Percentiles rank a stretch among this genome's conserved stretches.
phyloP scores from a whole-genome alignment of 2,329 filamentous ascomycete species.

The Cytospora chrysosperma region DNA sequence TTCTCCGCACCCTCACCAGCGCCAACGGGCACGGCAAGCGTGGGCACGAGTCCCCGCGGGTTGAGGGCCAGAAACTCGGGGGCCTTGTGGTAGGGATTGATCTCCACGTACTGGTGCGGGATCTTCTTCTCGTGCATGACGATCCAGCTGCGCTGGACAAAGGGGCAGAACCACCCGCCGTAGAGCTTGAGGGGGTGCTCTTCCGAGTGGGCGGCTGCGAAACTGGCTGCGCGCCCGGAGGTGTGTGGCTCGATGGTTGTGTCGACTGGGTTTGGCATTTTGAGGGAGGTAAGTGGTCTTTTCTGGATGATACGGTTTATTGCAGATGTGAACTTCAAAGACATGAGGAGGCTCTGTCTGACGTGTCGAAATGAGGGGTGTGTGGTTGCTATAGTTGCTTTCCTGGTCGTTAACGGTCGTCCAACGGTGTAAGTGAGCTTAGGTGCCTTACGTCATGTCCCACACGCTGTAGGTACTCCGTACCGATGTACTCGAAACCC shows the following conservation, averaged over 20 bases:
- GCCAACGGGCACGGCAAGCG: constrained; percentile 51
- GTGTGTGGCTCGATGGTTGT: constrained; percentile 47
- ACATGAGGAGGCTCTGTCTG: not conserved
- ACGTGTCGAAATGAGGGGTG: not conserved
- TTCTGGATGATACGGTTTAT: not conserved
- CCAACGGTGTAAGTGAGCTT: not conserved
- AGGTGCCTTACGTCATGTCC: not conserved
- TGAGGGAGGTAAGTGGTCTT: constrained; percentile 2
- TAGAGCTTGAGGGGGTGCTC: constrained; percentile 64
- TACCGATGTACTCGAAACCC: not conserved
- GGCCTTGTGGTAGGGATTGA: constrained; percentile 76
- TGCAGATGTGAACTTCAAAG: not conserved
- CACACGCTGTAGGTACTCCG: not conserved
- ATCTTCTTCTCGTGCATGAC: constrained; percentile 71
- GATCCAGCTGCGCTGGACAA: constrained; percentile 71
- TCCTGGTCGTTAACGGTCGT: too few relatives aligned
- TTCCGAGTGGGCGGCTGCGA: constrained; percentile 45
- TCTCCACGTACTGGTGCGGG: constrained; percentile 72
- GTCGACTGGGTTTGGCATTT: constrained; percentile 46
- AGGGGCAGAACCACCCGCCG: constrained; percentile 72
- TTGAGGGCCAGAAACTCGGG: constrained; percentile 68
- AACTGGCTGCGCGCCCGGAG: constrained; percentile 48
- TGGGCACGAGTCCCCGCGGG: constrained; percentile 73
- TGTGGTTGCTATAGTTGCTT: not conserved
- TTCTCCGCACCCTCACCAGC: constrained; percentile 31